Evolutionary conservation across 1,139 yeast genomes (phyloP).

Genomic region (Candida sp.): DNA sequence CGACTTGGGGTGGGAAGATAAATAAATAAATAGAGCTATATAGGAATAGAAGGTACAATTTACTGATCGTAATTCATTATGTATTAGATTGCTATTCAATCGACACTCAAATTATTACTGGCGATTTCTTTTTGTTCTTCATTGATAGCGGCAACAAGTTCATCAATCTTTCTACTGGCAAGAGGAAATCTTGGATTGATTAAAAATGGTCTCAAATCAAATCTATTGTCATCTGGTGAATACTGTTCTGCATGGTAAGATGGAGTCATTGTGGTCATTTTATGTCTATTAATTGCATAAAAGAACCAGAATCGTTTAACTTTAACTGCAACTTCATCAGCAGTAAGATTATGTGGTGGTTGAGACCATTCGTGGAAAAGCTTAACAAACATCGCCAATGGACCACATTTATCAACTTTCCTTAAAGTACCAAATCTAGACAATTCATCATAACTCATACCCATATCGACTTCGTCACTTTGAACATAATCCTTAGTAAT

Average conservation of each 20-base stretch:
- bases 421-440: slow-evolving; percentile 90
- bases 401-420: slow-evolving; percentile 93
- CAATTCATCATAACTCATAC: slow-evolving; percentile 93
- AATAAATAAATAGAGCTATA: slow-evolving; percentile 21
- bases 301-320: slow-evolving; percentile 90
- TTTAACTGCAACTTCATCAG: slow-evolving; percentile 84
- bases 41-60: too few species aligned
- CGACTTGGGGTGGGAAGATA: slow-evolving; percentile 53
- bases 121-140: slow-evolving; percentile 28
- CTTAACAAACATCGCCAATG: slow-evolving; percentile 89
- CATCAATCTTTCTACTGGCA: slow-evolving; percentile 87
- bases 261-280: slow-evolving; percentile 95
- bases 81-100: slow-evolving; percentile 14
- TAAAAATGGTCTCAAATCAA: slow-evolving; percentile 90
- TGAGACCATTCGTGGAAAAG: slow-evolving; percentile 92
- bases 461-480: slow-evolving; percentile 97
- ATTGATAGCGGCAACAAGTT: slow-evolving; percentile 55
- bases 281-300: slow-evolving; percentile 93
- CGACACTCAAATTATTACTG: slow-evolving; percentile 23
- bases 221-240: slow-evolving; percentile 96
- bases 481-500: slow-evolving; percentile 89
- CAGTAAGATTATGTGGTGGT: slow-evolving; percentile 57
- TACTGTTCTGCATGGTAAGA: slow-evolving; percentile 97
- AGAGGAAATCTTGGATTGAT: slow-evolving; percentile 89
- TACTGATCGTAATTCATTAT: background rate